Evolutionary conservation across 2,329 filamentous ascomycete genomes (phyloP).

Genomic region (Knufia fluminis): DNA sequence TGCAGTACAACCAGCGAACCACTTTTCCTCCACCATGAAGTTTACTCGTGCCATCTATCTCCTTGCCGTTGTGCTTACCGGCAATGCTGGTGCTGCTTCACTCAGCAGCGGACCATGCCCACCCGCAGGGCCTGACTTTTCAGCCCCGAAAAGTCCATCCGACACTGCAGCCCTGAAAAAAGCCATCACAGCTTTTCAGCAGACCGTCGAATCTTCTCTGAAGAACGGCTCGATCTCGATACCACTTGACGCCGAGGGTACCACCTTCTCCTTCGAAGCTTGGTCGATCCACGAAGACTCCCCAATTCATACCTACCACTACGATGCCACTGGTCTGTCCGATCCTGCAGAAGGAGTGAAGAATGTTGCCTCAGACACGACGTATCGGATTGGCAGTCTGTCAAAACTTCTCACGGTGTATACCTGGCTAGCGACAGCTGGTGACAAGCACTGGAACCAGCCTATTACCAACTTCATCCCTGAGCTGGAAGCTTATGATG

Average conservation of each 20-base stretch:
- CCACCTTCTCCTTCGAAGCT: slow-evolving; percentile 33
- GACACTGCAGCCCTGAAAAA: neutral
- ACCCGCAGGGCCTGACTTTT: neutral
- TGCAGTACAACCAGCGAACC: too few relatives aligned
- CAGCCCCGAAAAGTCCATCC: neutral
- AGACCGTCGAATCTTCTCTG: neutral
- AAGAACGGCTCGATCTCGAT: neutral
- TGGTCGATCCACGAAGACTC: slow-evolving; percentile 30
- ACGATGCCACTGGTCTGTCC: slow-evolving; percentile 19
- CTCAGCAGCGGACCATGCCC: neutral
- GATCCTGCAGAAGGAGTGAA: slow-evolving; percentile 6
- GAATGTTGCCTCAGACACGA: slow-evolving; percentile 18
- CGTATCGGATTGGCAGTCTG: slow-evolving; percentile 29
- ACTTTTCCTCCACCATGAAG: too few relatives aligned
- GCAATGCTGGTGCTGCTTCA: neutral
- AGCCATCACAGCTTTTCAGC: neutral
- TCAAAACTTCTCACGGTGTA: slow-evolving; percentile 33
- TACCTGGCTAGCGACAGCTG: slow-evolving; percentile 28
- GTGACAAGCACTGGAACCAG: slow-evolving; percentile 30
- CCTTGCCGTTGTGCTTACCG: neutral
- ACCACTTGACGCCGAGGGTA: slow-evolving; percentile 22
- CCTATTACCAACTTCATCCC: slow-evolving; percentile 34
- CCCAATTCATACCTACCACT: slow-evolving; percentile 25
- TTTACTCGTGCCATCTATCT: neutral
- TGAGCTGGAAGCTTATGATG: slow-evolving; percentile 27